Evolutionary conservation across 2,329 filamentous ascomycete genomes (phyloP), one percentile per base, ranked within the genome.

Genomic region (Epichloe elymi): DNA sequence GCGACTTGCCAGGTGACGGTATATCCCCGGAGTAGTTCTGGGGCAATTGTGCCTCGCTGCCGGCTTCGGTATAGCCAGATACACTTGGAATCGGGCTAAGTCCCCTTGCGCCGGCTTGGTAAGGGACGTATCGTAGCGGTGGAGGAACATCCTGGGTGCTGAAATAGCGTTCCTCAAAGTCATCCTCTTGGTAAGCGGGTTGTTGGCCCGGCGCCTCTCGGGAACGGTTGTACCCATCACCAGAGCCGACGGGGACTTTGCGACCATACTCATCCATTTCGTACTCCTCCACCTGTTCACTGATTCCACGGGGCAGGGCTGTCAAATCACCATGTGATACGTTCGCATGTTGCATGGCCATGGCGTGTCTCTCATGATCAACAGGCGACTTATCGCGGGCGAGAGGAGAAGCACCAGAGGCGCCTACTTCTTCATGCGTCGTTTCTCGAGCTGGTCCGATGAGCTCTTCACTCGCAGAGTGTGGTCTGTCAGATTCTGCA

Each of bases 81-180:
- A 95, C 87, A 60, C 90, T 96, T 58, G 93, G 90, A 53, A 95
- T 90, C 0, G 91, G 91, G 62, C 90, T 96, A 46, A 94, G 69
- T 11, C 82, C 84, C 41, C 86, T 83, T 49, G 80, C 76, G 57
- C 85, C 80, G 11, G 80, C 75, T 58, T 83, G 77, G 55, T 86
- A 83, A 1, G 83, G 79, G n/a, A 82, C 74, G 58, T 85, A 85
- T 56, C 78, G 79, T 30, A 82, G 66, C 15, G 79, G 80, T 3
- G 79, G 76, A 2, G 80, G 80, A 2, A 84, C 80, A 54, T 83
- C 78, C 57, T 83, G 80, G 3, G 73, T 74, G 57, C 70, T 74
- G 58, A 78, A 80, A 57, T 77, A 79, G 46, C 71, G 67, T 56
- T 71, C 65, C 61, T 65, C 60, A 48, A 69, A 72, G 23, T 61